Evolutionary conservation across 768 basidiomycete species (phyloP).

Genomic region (Pleurotus platypus): DNA sequence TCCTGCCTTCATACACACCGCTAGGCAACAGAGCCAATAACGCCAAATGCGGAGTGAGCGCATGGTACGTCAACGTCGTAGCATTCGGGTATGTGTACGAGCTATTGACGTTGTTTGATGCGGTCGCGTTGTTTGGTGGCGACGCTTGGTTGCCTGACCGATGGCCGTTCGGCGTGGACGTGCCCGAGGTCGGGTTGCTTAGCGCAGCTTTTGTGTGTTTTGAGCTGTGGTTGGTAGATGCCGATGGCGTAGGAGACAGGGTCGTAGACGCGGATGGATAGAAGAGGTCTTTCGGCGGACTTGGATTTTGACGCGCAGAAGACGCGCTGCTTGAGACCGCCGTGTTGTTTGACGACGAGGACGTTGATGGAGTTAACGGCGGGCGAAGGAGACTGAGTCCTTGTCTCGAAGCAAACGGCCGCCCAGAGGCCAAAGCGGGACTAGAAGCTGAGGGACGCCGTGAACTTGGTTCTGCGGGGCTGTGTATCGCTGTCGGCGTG

Average conservation of each 20-base stretch:
- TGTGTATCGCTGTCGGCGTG: constrained; percentile 17
- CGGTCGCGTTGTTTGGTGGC: neutral
- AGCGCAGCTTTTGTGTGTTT: constrained; percentile 21
- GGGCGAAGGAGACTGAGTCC: neutral
- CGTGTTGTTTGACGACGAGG: constrained; percentile 15
- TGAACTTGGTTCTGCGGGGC: constrained; percentile 16
- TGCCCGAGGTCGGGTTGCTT: constrained; percentile 12
- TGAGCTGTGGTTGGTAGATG: constrained; percentile 13
- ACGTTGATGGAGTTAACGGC: constrained; percentile 12
- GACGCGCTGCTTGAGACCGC: constrained; percentile 6
- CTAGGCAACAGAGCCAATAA: constrained; percentile 73
- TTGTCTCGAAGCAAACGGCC: neutral
- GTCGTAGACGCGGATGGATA: constrained; percentile 70
- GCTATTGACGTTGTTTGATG: neutral
- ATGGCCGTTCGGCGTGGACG: constrained; percentile 13
- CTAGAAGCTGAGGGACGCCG: constrained; percentile 3
- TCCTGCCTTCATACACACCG: constrained; percentile 63
- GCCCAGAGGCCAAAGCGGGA: neutral
- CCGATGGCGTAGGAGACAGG: constrained; percentile 2
- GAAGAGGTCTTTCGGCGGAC: constrained; percentile 43
- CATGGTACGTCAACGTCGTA: constrained; percentile 82
- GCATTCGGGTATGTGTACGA: constrained; percentile 19
- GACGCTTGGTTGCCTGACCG: neutral
- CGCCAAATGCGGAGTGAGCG: constrained; percentile 69
- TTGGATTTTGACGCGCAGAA: constrained; percentile 8